Conservation (phyloP, 805 yeast genomes). For the Ogataea zsoltii region DNA sequence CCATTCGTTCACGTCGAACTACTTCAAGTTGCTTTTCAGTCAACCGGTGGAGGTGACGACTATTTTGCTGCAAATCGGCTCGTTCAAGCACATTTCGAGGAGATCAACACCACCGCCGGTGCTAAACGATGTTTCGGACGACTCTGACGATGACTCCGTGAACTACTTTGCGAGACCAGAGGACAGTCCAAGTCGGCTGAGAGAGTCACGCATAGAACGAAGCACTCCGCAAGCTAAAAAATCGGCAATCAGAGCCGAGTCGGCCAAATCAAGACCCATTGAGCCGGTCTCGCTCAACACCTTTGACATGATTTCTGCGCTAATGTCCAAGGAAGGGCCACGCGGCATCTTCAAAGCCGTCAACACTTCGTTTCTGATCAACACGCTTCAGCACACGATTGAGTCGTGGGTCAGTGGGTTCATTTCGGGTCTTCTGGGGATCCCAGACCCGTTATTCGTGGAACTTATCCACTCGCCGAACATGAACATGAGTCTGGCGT, state of each 20-base stretch:
- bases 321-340: constrained; percentile 68
- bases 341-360: constrained; percentile 72
- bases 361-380: constrained; percentile 77
- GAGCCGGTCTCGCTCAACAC: constrained; percentile 63
- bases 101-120: constrained; percentile 8
- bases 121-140: constrained; percentile 38
- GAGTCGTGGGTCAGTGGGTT: constrained; percentile 94
- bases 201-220: constrained; percentile 34
- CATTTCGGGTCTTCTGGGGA: constrained; percentile 72
- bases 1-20: constrained; percentile 64
- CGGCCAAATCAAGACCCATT: constrained; percentile 25
- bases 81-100: constrained; percentile 39
- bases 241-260: no score
- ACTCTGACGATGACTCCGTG: constrained; percentile 33
- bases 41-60: constrained; percentile 91
- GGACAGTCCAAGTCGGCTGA: constrained; percentile 23
- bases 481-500: constrained; percentile 63
- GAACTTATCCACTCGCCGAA: constrained; percentile 80
- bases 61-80: constrained; percentile 78
- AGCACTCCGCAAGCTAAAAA: constrained; percentile 13
- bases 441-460: constrained; percentile 87
- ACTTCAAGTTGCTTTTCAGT: constrained; percentile 64
- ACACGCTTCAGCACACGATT: constrained; percentile 70
- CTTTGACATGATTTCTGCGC: constrained; percentile 62
- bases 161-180: constrained; percentile 27